phyloP scores from a whole-genome alignment of 176 grass and related monocot genomes.

The Urochloa ruziziensis region DNA sequence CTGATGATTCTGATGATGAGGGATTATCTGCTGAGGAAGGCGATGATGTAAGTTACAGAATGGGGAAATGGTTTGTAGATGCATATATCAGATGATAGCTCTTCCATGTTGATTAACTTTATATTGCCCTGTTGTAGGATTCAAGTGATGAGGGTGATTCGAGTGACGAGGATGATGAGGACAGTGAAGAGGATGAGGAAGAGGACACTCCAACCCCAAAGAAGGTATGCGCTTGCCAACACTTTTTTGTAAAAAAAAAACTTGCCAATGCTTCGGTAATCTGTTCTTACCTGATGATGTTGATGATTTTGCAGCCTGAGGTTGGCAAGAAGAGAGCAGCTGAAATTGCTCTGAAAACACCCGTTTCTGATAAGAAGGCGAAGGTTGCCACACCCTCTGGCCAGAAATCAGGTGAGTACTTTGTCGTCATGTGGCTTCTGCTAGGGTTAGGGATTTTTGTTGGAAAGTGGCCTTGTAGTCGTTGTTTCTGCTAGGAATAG shows the following conservation, averaged over 20 bases:
- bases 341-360: constrained; percentile 44
- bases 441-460: neutral
- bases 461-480: neutral
- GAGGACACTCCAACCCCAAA: constrained; percentile 87
- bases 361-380: constrained; percentile 80
- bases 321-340: constrained; percentile 59
- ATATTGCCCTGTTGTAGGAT: constrained; percentile 7
- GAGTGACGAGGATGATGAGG: constrained; percentile 23
- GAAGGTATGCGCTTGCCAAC: constrained; percentile 52
- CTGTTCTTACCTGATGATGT: neutral
- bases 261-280: neutral
- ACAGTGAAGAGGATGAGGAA: constrained; percentile 40
- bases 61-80: neutral
- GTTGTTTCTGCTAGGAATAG: neutral
- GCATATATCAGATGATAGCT: neutral
- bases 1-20: constrained; percentile 53
- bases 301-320: constrained; percentile 37
- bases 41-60: constrained; percentile 35
- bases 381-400: constrained; percentile 56
- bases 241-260: too few species aligned
- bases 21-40: constrained; percentile 21
- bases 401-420: constrained; percentile 66
- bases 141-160: constrained; percentile 36
- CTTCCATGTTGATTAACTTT: neutral
- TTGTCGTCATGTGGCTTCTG: neutral